Conservation (phyloP, 768 basidiomycete genomes). For the Amanita thiersii region DNA sequence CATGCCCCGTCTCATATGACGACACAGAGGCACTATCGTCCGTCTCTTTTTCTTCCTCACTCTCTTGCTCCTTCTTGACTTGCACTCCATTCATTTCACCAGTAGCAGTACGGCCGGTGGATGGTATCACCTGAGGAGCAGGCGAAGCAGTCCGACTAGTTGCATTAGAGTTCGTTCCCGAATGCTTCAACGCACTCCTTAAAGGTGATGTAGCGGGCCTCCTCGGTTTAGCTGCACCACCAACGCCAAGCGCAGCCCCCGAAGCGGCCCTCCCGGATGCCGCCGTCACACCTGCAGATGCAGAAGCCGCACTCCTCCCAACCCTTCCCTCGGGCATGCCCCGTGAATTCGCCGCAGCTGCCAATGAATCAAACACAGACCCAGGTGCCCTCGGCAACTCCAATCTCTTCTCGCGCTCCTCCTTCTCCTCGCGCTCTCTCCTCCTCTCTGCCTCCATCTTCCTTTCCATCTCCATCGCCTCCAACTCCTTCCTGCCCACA, state of each 20-base stretch:
- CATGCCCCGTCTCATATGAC: slow-evolving; percentile 62
- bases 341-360: slow-evolving; percentile 8
- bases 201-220: slow-evolving; percentile 40
- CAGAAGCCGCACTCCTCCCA: background rate
- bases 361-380: slow-evolving; percentile 24
- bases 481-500: slow-evolving; percentile 24
- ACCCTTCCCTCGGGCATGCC: slow-evolving; percentile 3
- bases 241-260: slow-evolving; percentile 5
- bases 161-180: slow-evolving; percentile 8
- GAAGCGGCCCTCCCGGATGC: slow-evolving; percentile 6
- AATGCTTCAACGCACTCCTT: slow-evolving; percentile 52
- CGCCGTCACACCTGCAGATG: too few relatives aligned
- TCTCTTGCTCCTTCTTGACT: slow-evolving; percentile 6
- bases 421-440: slow-evolving; percentile 8
- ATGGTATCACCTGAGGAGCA: slow-evolving; percentile 8
- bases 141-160: slow-evolving; percentile 43
- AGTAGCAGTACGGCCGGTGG: background rate
- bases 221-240: slow-evolving; percentile 1
- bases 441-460: slow-evolving; percentile 4
- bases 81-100: slow-evolving; percentile 16
- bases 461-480: slow-evolving; percentile 13
- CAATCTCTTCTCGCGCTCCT: background rate
- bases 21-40: slow-evolving; percentile 44
- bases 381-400: slow-evolving; percentile 24
- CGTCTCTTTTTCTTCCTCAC: slow-evolving; percentile 13